Percentiles rank a stretch among this genome's conserved stretches.
Conservation (phyloP, 139 green algal genomes). For the Picochlorum sp. region DNA sequence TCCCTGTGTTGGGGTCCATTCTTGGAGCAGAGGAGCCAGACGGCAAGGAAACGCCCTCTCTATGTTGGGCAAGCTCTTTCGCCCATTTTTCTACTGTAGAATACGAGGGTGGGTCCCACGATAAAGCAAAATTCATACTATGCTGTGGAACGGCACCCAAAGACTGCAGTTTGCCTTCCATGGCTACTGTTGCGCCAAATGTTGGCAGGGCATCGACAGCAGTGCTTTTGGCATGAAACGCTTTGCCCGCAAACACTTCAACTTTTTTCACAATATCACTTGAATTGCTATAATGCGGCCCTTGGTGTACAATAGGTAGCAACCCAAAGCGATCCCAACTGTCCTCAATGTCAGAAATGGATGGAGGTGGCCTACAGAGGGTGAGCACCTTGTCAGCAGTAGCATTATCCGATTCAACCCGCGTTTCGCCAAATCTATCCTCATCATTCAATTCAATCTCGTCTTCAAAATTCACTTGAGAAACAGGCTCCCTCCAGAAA, state of each 20-base stretch:
- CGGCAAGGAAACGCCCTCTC: too few species aligned
- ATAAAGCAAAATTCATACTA: neutral
- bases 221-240: slow-evolving; percentile 36
- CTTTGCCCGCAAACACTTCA: slow-evolving; percentile 40
- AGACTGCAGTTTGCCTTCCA: too few species aligned
- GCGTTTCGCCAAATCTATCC: neutral
- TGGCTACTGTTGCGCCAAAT: slow-evolving; percentile 7
- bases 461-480: slow-evolving; percentile 11
- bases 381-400: too few species aligned
- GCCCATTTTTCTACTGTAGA: slow-evolving; percentile 37
- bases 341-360: slow-evolving; percentile 26
- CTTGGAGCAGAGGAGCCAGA: neutral
- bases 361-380: slow-evolving; percentile 3
- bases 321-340: slow-evolving; percentile 20
- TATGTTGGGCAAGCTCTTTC: neutral
- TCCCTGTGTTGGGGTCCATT: slow-evolving; percentile 76
- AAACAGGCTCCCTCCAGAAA: slow-evolving; percentile 1
- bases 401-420: neutral
- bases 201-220: slow-evolving; percentile 20
- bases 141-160: too few species aligned
- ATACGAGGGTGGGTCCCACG: slow-evolving; percentile 24
- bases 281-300: slow-evolving; percentile 50
- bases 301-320: slow-evolving; percentile 32
- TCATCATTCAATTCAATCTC: neutral
- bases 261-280: slow-evolving; percentile 36